Evolutionary conservation across 1,284 basidiomycete genomes (phyloP), one percentile per base, ranked within the genome.

Genomic region (Apiotrichum laibachii): DNA sequence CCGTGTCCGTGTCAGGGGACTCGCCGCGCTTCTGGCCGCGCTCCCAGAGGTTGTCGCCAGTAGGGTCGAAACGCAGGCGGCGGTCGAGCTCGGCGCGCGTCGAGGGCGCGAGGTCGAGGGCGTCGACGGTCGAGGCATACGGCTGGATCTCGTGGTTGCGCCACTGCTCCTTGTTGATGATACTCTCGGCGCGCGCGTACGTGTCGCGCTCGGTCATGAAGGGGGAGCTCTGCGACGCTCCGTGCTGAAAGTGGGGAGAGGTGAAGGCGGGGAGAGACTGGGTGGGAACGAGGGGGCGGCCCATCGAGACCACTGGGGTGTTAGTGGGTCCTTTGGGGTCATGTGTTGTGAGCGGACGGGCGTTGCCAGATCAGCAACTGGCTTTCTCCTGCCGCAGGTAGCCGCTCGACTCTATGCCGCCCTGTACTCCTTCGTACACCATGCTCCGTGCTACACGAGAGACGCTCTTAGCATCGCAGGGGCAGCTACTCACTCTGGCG

Each of bases 61-160:
- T 56, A 3, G 50, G 46, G 4, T 56, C 59, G 50, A 69, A 67
- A 42, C 53, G 55, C 13, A 68, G 50, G n/a, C 55, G 55, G 34
- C 61, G 57, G 13, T 37, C 34, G 35, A 39, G 26, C 15, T 43
- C 46, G 22, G 49, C 51, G 18, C 56, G 43, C 39, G 55, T 46
- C 35, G 33, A 44, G 37, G 53, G 66, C 46, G 65, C 55, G 18
- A 63, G 56, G 15, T 42, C 47, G 18, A 63, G 58, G 8, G 55
- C 45, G 49, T 61, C 40, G 48, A 50, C 34, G 19, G 31, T 31
- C 26, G 52, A 51, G 10, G 47, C 51, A 53, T 66, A 72, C 2
- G 73, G 72, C 55, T 68, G 67, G 2, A 74, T 56, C 52, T 76
- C 73, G 33, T 61, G 57, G 21, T 55, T 49, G 15, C 68, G 61